A percentile compares a stretch with the other conserved stretches of the same genome.
Conservation (phyloP, 1,284 basidiomycete species). For the Ustilago curta region DNA sequence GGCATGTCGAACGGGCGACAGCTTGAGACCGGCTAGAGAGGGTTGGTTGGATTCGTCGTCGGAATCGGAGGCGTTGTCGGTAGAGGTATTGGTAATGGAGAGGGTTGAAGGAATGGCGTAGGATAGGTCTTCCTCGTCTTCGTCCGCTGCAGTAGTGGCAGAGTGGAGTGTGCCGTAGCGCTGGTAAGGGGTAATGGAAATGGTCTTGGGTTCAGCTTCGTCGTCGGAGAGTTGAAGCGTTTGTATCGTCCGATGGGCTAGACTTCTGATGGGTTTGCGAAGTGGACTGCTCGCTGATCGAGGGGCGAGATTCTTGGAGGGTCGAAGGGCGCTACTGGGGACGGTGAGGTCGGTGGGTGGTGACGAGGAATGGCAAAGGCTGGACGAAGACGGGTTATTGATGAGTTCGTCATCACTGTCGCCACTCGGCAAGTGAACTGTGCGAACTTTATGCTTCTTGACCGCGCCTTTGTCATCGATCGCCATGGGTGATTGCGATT, state of each 20-base stretch:
- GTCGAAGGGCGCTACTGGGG: slow-evolving; percentile 24
- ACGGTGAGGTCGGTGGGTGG: slow-evolving; percentile 32
- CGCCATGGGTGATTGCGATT: neutral
- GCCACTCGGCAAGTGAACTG: slow-evolving; percentile 7
- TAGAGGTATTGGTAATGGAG: neutral
- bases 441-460: slow-evolving; percentile 27
- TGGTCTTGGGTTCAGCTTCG: slow-evolving; percentile 12
- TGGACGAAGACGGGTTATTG: slow-evolving; percentile 1
- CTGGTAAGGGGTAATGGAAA: slow-evolving; percentile 48
- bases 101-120: too few species aligned
- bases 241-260: neutral
- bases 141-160: neutral
- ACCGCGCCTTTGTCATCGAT: too few species aligned
- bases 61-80: neutral
- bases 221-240: slow-evolving; percentile 26
- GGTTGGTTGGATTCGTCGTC: slow-evolving; percentile 3
- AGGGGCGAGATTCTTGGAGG: neutral
- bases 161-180: slow-evolving; percentile 29
- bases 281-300: too few species aligned
- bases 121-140: slow-evolving; percentile 23
- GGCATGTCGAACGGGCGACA: slow-evolving; percentile 29
- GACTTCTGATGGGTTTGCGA: slow-evolving; percentile 1
- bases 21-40: slow-evolving; percentile 29
- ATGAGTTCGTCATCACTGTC: slow-evolving; percentile 13
- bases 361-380: slow-evolving; percentile 24